These are phyloP conservation scores for Trichophyton simii DNA, from an alignment of 2,329 filamentous ascomycete genomes.

Conservation along the genomic window DNA sequence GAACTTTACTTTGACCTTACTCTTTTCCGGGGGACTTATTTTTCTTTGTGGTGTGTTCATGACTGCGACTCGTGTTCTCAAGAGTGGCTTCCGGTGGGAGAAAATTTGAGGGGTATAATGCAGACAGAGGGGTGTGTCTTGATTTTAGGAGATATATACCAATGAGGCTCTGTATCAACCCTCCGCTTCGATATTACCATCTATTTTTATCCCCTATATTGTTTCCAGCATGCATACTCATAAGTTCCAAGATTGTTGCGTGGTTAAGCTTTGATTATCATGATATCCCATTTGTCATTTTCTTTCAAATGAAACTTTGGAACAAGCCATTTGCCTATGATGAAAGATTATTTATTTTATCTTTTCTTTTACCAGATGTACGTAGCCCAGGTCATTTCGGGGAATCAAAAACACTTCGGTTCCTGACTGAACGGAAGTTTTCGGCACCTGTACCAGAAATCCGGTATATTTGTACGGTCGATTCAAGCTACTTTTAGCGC, in stretches of 20 bases:
- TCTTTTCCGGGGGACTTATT: background rate
- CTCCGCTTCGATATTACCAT: background rate
- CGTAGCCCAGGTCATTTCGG: background rate
- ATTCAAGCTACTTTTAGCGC: too few relatives aligned
- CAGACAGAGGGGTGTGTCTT: background rate
- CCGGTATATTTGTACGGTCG: too few relatives aligned
- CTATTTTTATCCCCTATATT: background rate
- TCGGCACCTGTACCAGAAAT: too few relatives aligned
- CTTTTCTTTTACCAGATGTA: background rate
- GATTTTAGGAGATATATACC: background rate
- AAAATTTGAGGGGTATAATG: background rate
- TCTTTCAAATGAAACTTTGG: too few relatives aligned
- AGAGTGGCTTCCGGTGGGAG: background rate
- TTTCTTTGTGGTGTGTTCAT: background rate
- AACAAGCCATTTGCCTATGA: background rate
- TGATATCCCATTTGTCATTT: background rate
- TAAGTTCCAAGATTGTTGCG: too few relatives aligned
- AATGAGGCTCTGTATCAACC: background rate
- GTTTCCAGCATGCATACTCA: background rate
- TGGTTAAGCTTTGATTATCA: too few relatives aligned
- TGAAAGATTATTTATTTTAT: background rate
- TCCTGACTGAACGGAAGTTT: too few relatives aligned
- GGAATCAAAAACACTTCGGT: too few relatives aligned
- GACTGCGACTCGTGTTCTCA: background rate
- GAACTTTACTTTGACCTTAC: background rate